These are phyloP conservation scores for Thraustochytrium sp. DNA, from an alignment of 352 stramenopile genomes.

Conservation along the genomic window DNA sequence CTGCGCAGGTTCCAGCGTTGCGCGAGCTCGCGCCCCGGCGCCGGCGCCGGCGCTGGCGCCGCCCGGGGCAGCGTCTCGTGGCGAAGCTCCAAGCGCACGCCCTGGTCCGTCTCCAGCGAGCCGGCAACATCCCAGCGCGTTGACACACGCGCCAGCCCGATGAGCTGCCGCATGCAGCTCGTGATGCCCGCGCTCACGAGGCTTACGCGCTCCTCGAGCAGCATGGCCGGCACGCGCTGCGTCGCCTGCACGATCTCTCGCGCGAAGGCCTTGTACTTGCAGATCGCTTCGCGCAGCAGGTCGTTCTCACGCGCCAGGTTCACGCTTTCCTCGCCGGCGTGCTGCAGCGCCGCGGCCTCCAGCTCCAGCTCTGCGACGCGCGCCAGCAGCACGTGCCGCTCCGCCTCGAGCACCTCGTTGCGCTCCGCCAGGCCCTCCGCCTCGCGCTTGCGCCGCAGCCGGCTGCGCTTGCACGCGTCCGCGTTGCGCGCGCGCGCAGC, in stretches of 20 bases:
- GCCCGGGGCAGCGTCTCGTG: neutral
- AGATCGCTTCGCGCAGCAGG: neutral
- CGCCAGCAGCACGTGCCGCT: neutral
- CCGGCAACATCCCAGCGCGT: neutral
- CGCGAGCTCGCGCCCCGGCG: too few relatives aligned
- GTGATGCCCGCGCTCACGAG: neutral
- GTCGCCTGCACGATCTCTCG: neutral
- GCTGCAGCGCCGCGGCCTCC: neutral
- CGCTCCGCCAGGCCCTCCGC: neutral
- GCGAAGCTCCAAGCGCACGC: neutral
- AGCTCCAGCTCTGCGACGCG: neutral
- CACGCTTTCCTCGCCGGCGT: neutral
- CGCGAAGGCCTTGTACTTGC: slow-evolving; percentile 18
- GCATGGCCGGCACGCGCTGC: neutral
- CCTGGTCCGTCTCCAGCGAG: neutral
- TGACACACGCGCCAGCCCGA: neutral
- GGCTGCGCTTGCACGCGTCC: neutral
- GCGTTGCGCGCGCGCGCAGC: neutral
- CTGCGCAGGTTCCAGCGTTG: neutral
- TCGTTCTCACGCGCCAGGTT: neutral
- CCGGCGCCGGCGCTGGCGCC: neutral
- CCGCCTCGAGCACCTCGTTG: slow-evolving; percentile 1
- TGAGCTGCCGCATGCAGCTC: neutral
- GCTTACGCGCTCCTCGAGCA: neutral
- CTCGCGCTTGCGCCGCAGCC: neutral